Conservation (phyloP, 2,329 filamentous ascomycete species). For the Trichophyton benhamiae region DNA sequence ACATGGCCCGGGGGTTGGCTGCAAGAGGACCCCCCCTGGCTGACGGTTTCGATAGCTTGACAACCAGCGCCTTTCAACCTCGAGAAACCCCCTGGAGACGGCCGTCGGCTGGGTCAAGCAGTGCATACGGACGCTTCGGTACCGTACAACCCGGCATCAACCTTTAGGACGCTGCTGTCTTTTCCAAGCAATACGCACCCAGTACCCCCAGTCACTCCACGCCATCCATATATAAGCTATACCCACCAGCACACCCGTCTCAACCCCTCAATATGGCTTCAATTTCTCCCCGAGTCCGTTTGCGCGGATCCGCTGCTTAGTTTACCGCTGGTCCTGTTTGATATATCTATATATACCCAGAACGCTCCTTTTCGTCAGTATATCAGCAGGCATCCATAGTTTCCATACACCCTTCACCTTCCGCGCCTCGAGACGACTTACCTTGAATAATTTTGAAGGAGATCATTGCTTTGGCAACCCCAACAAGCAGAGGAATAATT, state of each 20-base stretch:
- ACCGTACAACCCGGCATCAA: background rate
- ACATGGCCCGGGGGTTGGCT: background rate
- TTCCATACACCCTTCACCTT: background rate
- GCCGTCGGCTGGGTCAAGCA: background rate
- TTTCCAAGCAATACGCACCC: background rate
- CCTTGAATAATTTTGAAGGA: background rate
- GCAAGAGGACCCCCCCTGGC: background rate
- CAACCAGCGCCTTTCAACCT: background rate
- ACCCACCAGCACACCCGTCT: background rate
- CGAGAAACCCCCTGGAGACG: background rate
- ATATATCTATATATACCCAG: background rate
- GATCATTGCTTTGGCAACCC: background rate
- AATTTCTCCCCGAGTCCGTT: background rate
- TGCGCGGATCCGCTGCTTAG: background rate
- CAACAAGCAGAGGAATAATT: too few species aligned
- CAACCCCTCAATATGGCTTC: background rate
- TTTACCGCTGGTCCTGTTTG: background rate
- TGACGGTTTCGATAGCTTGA: background rate
- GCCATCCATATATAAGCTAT: background rate
- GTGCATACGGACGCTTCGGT: background rate
- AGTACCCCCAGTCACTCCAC: background rate
- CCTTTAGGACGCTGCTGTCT: background rate
- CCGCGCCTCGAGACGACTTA: background rate
- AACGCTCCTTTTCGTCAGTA: background rate
- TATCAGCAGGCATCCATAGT: background rate